Evolutionary conservation across 345 rosid genomes (phyloP), one percentile per base, ranked within the genome.

Genomic region (Rhodamnia argentea): DNA sequence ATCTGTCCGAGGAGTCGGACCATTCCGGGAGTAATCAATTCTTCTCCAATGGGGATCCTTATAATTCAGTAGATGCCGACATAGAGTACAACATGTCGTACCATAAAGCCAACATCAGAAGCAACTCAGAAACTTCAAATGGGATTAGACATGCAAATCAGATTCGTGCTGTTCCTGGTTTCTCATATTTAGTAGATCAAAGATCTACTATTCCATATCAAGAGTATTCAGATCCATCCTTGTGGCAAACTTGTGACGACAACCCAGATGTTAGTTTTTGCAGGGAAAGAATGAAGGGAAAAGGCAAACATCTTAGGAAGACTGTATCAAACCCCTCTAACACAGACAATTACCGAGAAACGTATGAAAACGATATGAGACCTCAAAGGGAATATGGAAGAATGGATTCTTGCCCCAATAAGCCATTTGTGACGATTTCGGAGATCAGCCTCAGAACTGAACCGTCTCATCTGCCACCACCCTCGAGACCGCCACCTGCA

Each of bases 381-480:
- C 50, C 81, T 55, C 90, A 86, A 56, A 90, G 86, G 88, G 88
- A 76, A 57, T 91, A 88, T 85, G 87, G 55, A 54, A 89, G 92
- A 83, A 88, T 84, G 85, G 87, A 83, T 76, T 92, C 93, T 88
- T 88, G 62, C 87, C 91, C 92, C 54, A 89, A 86, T 86, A 90
- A 90, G 86, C 74, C 82, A 83, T 97, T 96, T 91, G 92, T 96
- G 54, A 93, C 95, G 50, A 90, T 97, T 88, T 92, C 98, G 40
- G 96, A 94, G 85, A 89, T 97, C 88, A 96, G 90, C 89, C 92
- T 97, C 85, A 92, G 90, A 92, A 97, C 99, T 76, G 88, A 86
- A 85, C 99, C 99, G 50, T 92, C 94, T 83, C 92, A 94, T 7
- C 87, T 95, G 90, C 99, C 99, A 50, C 98, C 99, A 82, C 99